Percentiles rank a stretch among this genome's conserved stretches.
These are phyloP conservation scores for Adansonia grandidieri DNA, from an alignment of 441 rosid genomes.

Conservation along the genomic window DNA sequence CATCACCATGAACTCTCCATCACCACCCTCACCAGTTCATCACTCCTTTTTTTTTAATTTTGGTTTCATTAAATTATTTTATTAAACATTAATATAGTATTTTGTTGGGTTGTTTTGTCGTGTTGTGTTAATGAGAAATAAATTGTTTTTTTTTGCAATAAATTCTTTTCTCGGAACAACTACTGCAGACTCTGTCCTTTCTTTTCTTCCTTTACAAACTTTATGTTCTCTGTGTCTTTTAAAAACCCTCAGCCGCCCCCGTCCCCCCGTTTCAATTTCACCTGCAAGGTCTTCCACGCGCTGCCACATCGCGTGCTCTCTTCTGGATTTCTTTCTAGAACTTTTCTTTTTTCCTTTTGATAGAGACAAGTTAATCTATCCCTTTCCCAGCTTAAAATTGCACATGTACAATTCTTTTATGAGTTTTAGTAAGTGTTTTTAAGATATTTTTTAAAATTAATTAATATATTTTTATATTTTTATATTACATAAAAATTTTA, in stretches of 20 bases:
- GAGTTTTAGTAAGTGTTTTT: too few species aligned
- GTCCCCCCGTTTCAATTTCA: conserved; percentile 1
- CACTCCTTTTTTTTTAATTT: not conserved
- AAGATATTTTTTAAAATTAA: too few species aligned
- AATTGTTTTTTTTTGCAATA: not conserved
- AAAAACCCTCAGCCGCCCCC: not conserved
- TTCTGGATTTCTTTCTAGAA: not conserved
- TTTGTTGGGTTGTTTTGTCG: conserved; percentile 29
- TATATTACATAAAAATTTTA: too few species aligned
- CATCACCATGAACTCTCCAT: conserved; percentile 20
- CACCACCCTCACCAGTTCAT: not conserved
- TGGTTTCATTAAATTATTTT: not conserved
- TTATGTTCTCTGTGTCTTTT: not conserved
- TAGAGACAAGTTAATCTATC: too few species aligned
- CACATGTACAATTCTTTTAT: too few species aligned
- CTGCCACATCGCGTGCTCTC: conserved; percentile 1
- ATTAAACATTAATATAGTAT: not conserved
- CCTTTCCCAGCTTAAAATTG: too few species aligned
- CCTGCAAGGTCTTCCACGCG: not conserved
- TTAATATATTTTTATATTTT: too few species aligned
- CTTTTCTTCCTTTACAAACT: not conserved
- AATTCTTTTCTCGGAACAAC: not conserved
- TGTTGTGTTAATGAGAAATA: conserved; percentile 22
- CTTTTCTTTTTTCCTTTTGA: not conserved
- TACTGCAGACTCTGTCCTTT: not conserved